phyloP scores from a whole-genome alignment of 1,284 basidiomycete species.

The Cryptococcus amylolentus region DNA sequence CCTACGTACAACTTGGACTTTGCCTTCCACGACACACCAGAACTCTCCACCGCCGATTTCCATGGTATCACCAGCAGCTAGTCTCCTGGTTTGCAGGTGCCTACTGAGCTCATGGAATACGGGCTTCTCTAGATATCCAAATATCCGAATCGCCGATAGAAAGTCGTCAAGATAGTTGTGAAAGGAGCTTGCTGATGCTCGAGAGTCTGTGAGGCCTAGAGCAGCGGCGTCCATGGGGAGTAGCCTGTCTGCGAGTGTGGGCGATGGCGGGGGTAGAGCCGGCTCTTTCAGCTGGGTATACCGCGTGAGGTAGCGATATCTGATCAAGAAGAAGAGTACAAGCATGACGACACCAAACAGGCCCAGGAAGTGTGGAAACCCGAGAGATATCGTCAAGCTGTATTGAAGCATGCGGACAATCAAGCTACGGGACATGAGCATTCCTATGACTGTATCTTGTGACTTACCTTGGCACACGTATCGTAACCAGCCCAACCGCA shows the following conservation, averaged over 20 bases:
- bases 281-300: constrained; percentile 76
- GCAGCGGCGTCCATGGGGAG: constrained; percentile 26
- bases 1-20: constrained; percentile 49
- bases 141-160: constrained; percentile 85
- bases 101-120: constrained; percentile 93
- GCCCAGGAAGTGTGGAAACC: constrained; percentile 80
- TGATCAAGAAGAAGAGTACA: constrained; percentile 74
- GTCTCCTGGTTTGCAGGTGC: constrained; percentile 82
- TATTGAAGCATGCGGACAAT: constrained; percentile 68
- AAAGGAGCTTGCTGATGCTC: constrained; percentile 60
- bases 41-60: constrained; percentile 84
- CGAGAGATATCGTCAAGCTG: constrained; percentile 81
- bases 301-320: constrained; percentile 60
- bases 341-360: constrained; percentile 66
- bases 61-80: constrained; percentile 83
- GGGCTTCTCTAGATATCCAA: constrained; percentile 92
- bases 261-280: constrained; percentile 53
- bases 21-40: constrained; percentile 92
- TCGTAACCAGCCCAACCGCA: constrained; percentile 70
- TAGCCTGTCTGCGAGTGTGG: constrained; percentile 27
- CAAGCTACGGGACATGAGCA: constrained; percentile 3
- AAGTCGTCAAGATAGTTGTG: constrained; percentile 96
- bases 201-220: constrained; percentile 68
- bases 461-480: constrained; percentile 64
- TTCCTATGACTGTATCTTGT: not conserved